Evolutionary conservation across 306 rosid genomes (phyloP), one percentile per base, ranked within the genome.

Genomic region (Prunus padus): DNA sequence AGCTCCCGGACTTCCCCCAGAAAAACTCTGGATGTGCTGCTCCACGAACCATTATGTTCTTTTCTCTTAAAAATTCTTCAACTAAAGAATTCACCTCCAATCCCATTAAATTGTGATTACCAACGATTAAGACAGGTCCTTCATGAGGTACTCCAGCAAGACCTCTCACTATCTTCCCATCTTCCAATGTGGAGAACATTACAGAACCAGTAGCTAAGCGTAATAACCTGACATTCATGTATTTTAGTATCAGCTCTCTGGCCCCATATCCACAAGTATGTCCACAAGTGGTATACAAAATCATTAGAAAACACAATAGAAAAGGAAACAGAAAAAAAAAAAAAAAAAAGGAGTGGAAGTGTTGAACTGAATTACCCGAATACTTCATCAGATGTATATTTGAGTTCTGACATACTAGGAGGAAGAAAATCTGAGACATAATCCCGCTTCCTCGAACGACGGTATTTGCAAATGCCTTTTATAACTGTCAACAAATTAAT

Each of bases 41-140:
- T 50, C 98, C 97, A 31, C 92, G 93, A 74, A 90, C 82, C 67
- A 81, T 28, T 63, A 89, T 78, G 19, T 82, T 85, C 87, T 96
- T 92, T 74, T 96, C 87, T 47, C 81, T 89, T 64, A 90, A 72
- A 81, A 92, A 89, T 76, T 69, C 79, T 19, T 92, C 89, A 19
- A 64, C 57, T 8, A 92, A 70, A 25, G 97, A 55, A 68, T 44
- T 30, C 9, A 92, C 71, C 80, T 96, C 98, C 14, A 88, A 22
- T 44, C 99, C 99, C 80, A 96, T 15, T 77, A 96, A 52, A 79
- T 80, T 92, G 87, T 95, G 99, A 84, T 89, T 82, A 71, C 98
- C 99, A 60, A 95, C 93, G 47, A 84, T 66, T 73, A 95, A 59
- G 73, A 92, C 99, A 22, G 99, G 98, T 79, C 99, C 99, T 79